Base-by-base conservation (phyloP, 2,329 filamentous ascomycete species). In the Colletotrichum melonis region DNA sequence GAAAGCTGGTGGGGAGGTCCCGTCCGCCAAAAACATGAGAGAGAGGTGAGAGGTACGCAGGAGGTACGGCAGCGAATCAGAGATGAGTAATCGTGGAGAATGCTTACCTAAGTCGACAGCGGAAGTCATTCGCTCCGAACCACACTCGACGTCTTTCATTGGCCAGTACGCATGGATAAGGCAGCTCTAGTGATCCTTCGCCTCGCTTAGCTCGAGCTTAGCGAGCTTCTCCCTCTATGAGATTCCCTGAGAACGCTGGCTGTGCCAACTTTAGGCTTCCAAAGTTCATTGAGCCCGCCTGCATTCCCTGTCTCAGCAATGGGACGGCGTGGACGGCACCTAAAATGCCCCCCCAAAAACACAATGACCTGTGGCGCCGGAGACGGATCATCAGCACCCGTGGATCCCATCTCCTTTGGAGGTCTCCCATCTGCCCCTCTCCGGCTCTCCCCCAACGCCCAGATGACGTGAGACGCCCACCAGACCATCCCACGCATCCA, bases 391-490 rank as follows among this genome's bases (percentile, higher is more conserved):
- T 64, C 38, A 59, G 66, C 42, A 69, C 38, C 70, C 70, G 69
- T 60, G 54, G 42, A 49, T 49, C 19, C 16, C 38, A 42, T 19
- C 38, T 16, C 16, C 38, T 16, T 19, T 19, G 38, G 38, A 42
- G 16, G 38, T 7, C 42, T 49, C 42, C 38, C 42, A 22, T n/a
- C 19, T 49, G 19, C 42, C 42, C 42, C 42, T 49, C 42, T 35
- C 32, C 32, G 11, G 32, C 32, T 35, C 32, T 35, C 32, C 32
- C 42, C 42, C 16, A 49, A 22, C 66, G 69, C 16, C 66, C n/a
- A 46, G 66, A 72, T 72, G 70, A 72, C 70, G 65, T 72, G 66
- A 72, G 70, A 69, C 32, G 16, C 28, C 55, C 65, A 30, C 65
- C 12, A 55, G 28, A 30, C 59, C 59, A 28, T 32, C 16, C 24